phyloP scores from a whole-genome alignment of 1,139 yeast genomes.

The Kurtzmaniella quercitrusa region DNA sequence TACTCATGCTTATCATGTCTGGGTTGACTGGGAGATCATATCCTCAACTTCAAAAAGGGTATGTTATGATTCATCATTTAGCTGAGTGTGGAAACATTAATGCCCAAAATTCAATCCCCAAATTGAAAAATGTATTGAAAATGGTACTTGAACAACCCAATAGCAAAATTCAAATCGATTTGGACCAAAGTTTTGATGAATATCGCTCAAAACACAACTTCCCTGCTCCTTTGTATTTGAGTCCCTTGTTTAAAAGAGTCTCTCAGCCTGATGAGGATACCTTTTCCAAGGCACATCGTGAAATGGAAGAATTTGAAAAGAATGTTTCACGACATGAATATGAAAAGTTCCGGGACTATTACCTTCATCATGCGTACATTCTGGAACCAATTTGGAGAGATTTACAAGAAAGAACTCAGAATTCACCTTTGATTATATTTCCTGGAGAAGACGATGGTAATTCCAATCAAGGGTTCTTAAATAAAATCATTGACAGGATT shows the following conservation, averaged over 20 bases:
- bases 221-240: not conserved
- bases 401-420: constrained; percentile 6
- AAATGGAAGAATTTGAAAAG: constrained; percentile 1
- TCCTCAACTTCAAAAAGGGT: constrained; percentile 27
- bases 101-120: constrained; percentile 28
- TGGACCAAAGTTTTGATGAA: constrained; percentile 10
- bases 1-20: constrained; percentile 37
- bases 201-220: not conserved
- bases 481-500: constrained; percentile 19
- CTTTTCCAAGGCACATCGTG: constrained; percentile 3
- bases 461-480: constrained; percentile 9
- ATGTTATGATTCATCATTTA: constrained; percentile 35
- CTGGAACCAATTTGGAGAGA: constrained; percentile 8
- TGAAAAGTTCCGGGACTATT: constrained; percentile 3
- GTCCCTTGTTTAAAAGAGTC: constrained; percentile 2
- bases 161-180: constrained; percentile 15
- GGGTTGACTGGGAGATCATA: constrained; percentile 26
- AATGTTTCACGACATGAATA: constrained; percentile 2
- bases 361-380: constrained; percentile 5
- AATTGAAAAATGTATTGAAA: constrained; percentile 18
- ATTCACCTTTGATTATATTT: constrained; percentile 3
- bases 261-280: constrained; percentile 6
- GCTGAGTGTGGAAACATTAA: constrained; percentile 39
- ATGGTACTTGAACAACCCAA: constrained; percentile 18
- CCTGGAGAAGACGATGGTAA: not conserved